A percentile compares a stretch with the other conserved stretches of the same genome.
Conservation (phyloP, 805 yeast species). For the Candida ovalis region DNA sequence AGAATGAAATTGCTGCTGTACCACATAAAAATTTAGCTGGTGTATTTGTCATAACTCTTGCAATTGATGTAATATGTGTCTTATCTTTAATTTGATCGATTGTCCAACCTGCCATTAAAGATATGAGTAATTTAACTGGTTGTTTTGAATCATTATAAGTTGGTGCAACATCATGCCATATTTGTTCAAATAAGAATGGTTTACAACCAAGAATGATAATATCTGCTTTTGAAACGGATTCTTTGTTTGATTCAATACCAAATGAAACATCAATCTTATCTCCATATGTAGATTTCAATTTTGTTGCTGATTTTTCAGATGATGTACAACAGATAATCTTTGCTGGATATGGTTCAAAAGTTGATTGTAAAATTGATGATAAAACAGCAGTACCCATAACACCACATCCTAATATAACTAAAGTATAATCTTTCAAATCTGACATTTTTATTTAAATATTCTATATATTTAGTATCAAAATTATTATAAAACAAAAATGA, state of each 20-base stretch:
- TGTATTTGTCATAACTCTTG: slow-evolving; percentile 97
- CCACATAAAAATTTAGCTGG: slow-evolving; percentile 93
- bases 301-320: slow-evolving; percentile 45
- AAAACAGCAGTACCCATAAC: slow-evolving; percentile 94
- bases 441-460: background rate
- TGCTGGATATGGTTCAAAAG: slow-evolving; percentile 55
- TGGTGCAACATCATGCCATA: slow-evolving; percentile 46
- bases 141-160: no score
- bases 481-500: background rate
- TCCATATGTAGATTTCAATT: slow-evolving; percentile 48
- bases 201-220: slow-evolving; percentile 82
- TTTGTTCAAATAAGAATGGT: slow-evolving; percentile 68
- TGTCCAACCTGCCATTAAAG: slow-evolving; percentile 91
- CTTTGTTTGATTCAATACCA: slow-evolving; percentile 43
- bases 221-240: slow-evolving; percentile 61
- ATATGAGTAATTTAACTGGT: slow-evolving; percentile 55
- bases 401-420: slow-evolving; percentile 88
- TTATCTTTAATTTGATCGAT: slow-evolving; percentile 53
- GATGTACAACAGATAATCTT: slow-evolving; percentile 77
- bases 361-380: slow-evolving; percentile 61
- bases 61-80: slow-evolving; percentile 51
- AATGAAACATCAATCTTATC: slow-evolving; percentile 49
- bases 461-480: no score
- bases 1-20: slow-evolving; percentile 86
- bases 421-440: slow-evolving; percentile 20